Evolutionary conservation across 805 yeast species (phyloP).

Genomic region (Tetrapisispora namnaoensis): DNA sequence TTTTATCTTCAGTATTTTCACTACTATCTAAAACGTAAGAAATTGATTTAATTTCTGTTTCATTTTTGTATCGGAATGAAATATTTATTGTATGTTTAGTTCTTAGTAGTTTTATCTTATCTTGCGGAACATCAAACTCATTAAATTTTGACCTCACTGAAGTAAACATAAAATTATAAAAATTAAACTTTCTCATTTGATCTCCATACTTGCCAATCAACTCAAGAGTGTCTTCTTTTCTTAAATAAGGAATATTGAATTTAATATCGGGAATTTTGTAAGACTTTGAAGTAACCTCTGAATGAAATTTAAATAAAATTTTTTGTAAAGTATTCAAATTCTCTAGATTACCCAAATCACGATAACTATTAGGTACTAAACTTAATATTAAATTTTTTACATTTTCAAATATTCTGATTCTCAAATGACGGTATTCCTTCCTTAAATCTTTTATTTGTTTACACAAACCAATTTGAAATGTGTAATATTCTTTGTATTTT

Average conservation of each 20-base stretch:
- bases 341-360: not conserved
- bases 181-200: not conserved
- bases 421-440: slow-evolving; percentile 1
- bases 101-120: not conserved
- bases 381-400: not conserved
- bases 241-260: not conserved
- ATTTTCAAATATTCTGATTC: slow-evolving; percentile 1
- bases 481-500: slow-evolving; percentile 1
- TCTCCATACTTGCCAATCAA: not conserved
- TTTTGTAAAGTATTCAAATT: slow-evolving; percentile 1
- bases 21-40: not conserved
- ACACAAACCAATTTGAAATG: slow-evolving; percentile 1
- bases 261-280: not conserved
- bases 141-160: no score
- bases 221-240: no score
- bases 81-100: slow-evolving; percentile 2
- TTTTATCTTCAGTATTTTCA: not conserved
- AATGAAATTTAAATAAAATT: not conserved
- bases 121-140: not conserved
- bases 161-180: slow-evolving; percentile 2
- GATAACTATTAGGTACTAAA: not conserved
- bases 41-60: no score
- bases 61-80: not conserved
- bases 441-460: slow-evolving; percentile 2
- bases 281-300: not conserved